phyloP scores from a whole-genome alignment of 805 yeast genomes.

The Isabelozyma pseudorhagii region DNA sequence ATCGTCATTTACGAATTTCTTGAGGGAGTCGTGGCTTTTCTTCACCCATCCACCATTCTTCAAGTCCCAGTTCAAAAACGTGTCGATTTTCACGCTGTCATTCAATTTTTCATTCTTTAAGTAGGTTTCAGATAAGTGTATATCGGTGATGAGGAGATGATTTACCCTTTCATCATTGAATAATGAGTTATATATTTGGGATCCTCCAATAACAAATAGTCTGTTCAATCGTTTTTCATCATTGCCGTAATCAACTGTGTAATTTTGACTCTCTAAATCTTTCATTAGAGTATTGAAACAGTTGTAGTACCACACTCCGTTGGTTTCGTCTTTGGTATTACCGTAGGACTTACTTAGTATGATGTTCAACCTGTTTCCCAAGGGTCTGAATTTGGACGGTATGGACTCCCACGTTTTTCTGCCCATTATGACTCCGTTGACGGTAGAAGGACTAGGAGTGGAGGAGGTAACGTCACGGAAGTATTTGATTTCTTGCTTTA shows the following conservation, averaged over 20 bases:
- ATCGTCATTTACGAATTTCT: slow-evolving; percentile 30
- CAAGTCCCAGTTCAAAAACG: slow-evolving; percentile 49
- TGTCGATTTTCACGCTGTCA: slow-evolving; percentile 59
- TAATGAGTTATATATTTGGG: slow-evolving; percentile 70
- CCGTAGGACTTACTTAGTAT: slow-evolving; percentile 56
- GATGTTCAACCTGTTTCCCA: slow-evolving; percentile 71
- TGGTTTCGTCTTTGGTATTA: slow-evolving; percentile 15
- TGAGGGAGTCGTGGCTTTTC: slow-evolving; percentile 30
- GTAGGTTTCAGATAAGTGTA: slow-evolving; percentile 24
- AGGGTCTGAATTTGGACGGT: slow-evolving; percentile 79
- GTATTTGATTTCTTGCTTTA: slow-evolving; percentile 79
- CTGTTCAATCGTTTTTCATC: slow-evolving; percentile 39
- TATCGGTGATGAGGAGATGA: slow-evolving; percentile 68
- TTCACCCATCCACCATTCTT: slow-evolving; percentile 31
- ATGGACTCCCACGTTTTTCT: slow-evolving; percentile 95
- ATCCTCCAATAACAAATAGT: slow-evolving; percentile 89
- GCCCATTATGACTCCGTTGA: slow-evolving; percentile 92
- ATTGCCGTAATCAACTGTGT: slow-evolving; percentile 6
- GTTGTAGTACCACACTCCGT: slow-evolving; percentile 22
- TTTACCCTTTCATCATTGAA: slow-evolving; percentile 43
- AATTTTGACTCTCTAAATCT: slow-evolving; percentile 3
- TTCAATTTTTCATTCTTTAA: slow-evolving; percentile 5
- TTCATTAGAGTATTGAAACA: slow-evolving; percentile 26
- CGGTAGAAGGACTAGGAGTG: slow-evolving; percentile 23
- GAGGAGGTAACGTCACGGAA: slow-evolving; percentile 70